Conservation (phyloP, 768 basidiomycete genomes). For the Russula griseocarnosa region DNA sequence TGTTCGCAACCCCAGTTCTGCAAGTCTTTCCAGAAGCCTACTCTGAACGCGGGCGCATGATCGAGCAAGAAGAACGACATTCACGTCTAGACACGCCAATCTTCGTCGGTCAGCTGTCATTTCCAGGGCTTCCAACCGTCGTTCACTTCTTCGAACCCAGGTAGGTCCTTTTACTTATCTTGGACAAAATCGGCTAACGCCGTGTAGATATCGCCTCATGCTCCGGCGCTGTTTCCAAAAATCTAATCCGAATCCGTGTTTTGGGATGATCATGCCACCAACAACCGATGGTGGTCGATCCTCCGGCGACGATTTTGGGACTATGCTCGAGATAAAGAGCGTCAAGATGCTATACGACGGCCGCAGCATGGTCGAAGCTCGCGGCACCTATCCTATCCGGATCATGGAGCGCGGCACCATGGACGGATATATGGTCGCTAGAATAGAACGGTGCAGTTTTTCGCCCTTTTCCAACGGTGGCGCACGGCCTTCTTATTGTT, state of each 20-base stretch:
- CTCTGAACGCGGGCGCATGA: constrained; percentile 56
- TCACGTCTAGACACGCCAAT: constrained; percentile 83
- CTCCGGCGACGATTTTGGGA: constrained; percentile 69
- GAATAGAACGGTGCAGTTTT: constrained; percentile 55
- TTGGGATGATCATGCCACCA: constrained; percentile 89
- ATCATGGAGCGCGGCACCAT: constrained; percentile 76
- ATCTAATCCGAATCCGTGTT: constrained; percentile 58
- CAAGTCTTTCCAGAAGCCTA: constrained; percentile 65
- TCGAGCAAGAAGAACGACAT: constrained; percentile 74
- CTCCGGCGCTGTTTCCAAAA: constrained; percentile 89
- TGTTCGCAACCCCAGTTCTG: constrained; percentile 44
- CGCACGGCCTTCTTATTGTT: background rate
- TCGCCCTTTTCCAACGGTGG: background rate
- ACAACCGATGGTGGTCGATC: constrained; percentile 34
- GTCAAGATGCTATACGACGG: constrained; percentile 90
- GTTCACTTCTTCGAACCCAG: constrained; percentile 94
- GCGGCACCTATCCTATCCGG: constrained; percentile 73
- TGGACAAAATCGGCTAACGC: background rate
- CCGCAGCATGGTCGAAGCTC: constrained; percentile 77
- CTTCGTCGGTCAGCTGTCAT: constrained; percentile 84
- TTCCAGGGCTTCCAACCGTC: constrained; percentile 85
- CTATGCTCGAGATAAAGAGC: constrained; percentile 84
- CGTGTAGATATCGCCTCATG: constrained; percentile 82
- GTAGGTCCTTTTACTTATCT: constrained; percentile 30
- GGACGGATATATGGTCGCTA: constrained; percentile 87